Evolutionary conservation across 306 rosid species (phyloP), one percentile per base, ranked within the genome.

Genomic region (Acacia melanoxylon): DNA sequence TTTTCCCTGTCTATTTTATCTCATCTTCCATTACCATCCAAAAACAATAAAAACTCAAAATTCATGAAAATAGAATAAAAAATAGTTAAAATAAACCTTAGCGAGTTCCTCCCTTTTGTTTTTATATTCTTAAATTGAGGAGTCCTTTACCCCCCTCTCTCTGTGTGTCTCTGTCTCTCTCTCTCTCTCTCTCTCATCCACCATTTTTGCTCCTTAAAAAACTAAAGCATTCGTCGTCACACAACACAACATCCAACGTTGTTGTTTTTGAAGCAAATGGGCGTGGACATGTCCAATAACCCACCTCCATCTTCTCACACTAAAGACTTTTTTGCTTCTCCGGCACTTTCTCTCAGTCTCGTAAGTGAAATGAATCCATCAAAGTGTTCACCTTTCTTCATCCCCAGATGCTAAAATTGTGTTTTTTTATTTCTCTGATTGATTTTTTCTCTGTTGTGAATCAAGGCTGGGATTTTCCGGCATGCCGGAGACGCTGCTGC

Each of bases 261-360:
- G 45, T 66, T 66, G 73, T 68, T 68, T n/a, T 40, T 40, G 73
- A 17, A 19, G 88, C 82, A 89, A 89, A 88, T 95, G 97, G 93
- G 89, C 90, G 96, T 85, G 75, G 94, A 93, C 96, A 95, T 95
- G 99, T 91, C 99, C 37, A 91, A 95, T 67, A 92, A 88, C 71
- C 98, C 87, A 11, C 94, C 86, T 46, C 93, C 93, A 46, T 54
- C 91, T 86, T 91, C 97, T 85, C 97, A 80, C 41, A 88, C 96
- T 86, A 95, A 92, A 76, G 97, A 95, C 85, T 95, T 91, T 78
- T 95, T 93, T 45, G 86, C 93, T 44, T 90, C 99, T 72, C 99
- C 99, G 0, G 94, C 99, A 82, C 99, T 95, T 52, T 95, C 99
- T 52, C 98, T 95, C 10, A 92, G 97, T 84, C 99, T 95, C 25